Evolutionary conservation across 2,329 filamentous ascomycete species (phyloP).

Genomic region (Nemania sp.): DNA sequence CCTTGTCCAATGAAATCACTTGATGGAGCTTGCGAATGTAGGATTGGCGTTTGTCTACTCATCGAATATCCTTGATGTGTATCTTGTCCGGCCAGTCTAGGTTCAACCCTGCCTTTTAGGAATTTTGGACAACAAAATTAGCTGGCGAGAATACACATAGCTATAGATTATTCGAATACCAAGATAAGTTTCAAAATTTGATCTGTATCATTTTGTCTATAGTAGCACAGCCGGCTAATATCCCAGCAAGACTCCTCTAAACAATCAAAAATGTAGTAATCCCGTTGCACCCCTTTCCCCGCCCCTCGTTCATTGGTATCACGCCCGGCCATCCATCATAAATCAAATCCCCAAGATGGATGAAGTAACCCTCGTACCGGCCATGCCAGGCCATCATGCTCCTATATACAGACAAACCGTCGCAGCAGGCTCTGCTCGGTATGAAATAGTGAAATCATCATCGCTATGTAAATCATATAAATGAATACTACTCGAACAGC

Average conservation of each 20-base stretch:
- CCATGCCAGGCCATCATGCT: slow-evolving; percentile 23
- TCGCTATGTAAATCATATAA: slow-evolving; percentile 1
- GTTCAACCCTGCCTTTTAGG: too few species aligned
- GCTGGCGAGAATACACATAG: too few species aligned
- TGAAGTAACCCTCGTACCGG: background rate
- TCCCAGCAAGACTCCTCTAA: slow-evolving; percentile 14
- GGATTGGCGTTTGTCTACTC: too few species aligned
- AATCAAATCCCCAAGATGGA: background rate
- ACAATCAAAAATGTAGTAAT: background rate
- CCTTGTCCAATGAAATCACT: background rate
- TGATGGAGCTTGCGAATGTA: background rate
- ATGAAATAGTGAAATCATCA: background rate
- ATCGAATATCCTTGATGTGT: too few species aligned
- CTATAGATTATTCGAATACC: too few species aligned
- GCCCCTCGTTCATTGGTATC: slow-evolving; percentile 26
- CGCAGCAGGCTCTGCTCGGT: background rate
- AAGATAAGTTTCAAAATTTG: background rate
- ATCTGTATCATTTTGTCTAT: slow-evolving; percentile 27
- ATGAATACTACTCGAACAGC: background rate
- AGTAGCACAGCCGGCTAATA: background rate
- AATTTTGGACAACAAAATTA: too few species aligned
- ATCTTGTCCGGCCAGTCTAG: too few species aligned
- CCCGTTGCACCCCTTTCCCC: slow-evolving; percentile 15
- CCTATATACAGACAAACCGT: slow-evolving; percentile 25
- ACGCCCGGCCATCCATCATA: slow-evolving; percentile 24